Evolutionary conservation across 495 filamentous ascomycete species (phyloP), one percentile per base, ranked within the genome.

Genomic region (Oidiodendron maius): DNA sequence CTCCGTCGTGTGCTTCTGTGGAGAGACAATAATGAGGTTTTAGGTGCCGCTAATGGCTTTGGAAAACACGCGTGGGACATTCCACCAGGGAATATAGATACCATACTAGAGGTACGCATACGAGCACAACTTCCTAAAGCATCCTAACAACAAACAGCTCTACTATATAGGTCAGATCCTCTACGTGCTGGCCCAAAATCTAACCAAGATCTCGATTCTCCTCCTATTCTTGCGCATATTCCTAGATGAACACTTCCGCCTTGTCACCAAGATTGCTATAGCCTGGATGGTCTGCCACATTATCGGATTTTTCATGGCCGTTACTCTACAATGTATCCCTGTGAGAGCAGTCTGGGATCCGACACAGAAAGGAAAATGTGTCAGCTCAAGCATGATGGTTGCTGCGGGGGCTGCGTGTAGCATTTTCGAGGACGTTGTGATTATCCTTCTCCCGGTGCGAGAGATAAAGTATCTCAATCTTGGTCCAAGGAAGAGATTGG

Each of bases 161-260:
- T 37, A 37, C 35, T 37, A 37, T 17, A 37, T 37, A 13, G n/a
- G 13, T 17, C 35, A 37, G 13, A 30, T 69, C n/a, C 44, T 69
- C 37, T 74, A 74, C 57, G 62, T 66, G n/a, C 41, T 53, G 12
- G 56, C 64, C 2, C 60, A 68, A 26, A 65, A 61, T 53, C 46
- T 69, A 17, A 60, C 68, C 23, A 72, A 72, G 22, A 55, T 70
- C 35, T 73, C 70, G 10, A 68, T 77, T 52, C 65, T 76, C 13
- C 60, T 76, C 52, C 69, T 76, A 54, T 75, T 72, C 60, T 59
- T 77, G 6, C 71, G 72, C 30, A 66, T 76, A 34, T 75, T 77
- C 46, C 68, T 68, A 6, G 54, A 46, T 35, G 58, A 55, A 40
- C 44, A 54, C 17, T 63, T 69, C 36, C 56, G 61, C 15, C 16